phyloP scores from a whole-genome alignment of 2,329 filamentous ascomycete genomes.

The Colletotrichum sp. region DNA sequence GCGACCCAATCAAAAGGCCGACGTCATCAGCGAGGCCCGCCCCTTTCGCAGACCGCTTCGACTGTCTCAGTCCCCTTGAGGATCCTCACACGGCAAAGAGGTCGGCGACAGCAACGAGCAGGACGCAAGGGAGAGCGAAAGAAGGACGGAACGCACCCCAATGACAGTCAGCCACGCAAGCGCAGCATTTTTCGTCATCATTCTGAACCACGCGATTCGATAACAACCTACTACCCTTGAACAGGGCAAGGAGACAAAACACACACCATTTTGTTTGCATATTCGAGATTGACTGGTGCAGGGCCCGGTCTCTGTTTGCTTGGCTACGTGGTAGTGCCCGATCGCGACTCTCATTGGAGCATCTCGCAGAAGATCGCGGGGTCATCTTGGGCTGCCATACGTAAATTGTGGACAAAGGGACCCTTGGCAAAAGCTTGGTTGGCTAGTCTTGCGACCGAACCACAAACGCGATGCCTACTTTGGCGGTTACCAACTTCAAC shows the following conservation, averaged over 20 bases:
- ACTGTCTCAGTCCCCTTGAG: background rate
- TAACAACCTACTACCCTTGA: slow-evolving; percentile 37
- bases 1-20: background rate
- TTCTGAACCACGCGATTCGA: slow-evolving; percentile 44
- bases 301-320: background rate
- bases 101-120: background rate
- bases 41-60: background rate
- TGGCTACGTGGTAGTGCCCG: background rate
- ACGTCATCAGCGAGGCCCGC: background rate
- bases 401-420: background rate
- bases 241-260: background rate
- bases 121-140: background rate
- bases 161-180: slow-evolving; percentile 15
- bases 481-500: slow-evolving; percentile 65
- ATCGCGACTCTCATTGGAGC: background rate
- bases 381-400: background rate
- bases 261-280: background rate
- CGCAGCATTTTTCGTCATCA: background rate
- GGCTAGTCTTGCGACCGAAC: background rate
- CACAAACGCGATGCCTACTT: slow-evolving; percentile 41
- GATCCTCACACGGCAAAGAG: background rate
- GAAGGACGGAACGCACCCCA: background rate
- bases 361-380: background rate
- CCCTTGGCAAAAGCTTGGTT: slow-evolving; percentile 19
- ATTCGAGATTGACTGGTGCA: background rate